phyloP scores from a whole-genome alignment of 75 land plant species.

The Selaginella tamariscina region DNA sequence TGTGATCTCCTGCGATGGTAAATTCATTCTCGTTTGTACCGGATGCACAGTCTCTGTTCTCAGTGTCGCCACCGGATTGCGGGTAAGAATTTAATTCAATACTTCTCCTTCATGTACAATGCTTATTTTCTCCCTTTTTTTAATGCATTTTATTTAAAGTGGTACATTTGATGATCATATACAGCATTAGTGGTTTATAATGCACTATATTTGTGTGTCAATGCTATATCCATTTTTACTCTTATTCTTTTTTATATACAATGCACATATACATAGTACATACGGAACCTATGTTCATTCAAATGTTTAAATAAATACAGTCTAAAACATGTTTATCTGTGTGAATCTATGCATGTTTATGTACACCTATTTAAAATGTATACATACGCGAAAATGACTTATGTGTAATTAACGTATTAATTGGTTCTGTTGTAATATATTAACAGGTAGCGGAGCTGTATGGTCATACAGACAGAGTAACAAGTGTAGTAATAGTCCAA shows the following conservation, averaged over 20 bases:
- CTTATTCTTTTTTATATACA: neutral
- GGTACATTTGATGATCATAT: neutral
- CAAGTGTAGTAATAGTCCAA: conserved; percentile 52
- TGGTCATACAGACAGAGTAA: conserved; percentile 70
- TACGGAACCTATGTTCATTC: neutral
- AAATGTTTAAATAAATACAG: neutral
- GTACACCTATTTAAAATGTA: neutral
- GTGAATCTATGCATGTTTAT: neutral
- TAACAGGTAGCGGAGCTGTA: conserved; percentile 41
- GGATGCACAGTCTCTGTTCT: conserved; percentile 65
- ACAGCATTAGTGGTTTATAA: neutral
- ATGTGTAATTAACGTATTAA: too few species aligned
- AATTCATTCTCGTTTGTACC: conserved; percentile 63
- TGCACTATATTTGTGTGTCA: neutral
- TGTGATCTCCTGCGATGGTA: conserved; percentile 70
- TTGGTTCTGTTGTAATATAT: neutral
- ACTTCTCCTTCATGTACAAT: neutral
- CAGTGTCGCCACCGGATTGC: conserved; percentile 71
- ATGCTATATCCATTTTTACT: neutral
- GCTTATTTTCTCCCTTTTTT: neutral
- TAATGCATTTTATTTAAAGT: neutral
- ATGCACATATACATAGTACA: neutral
- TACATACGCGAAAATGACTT: neutral
- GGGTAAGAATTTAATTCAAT: conserved; percentile 20
- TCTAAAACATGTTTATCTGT: neutral